Base-by-base conservation (phyloP, 2,329 filamentous ascomycete species). In the Fonsecaea nubica region DNA sequence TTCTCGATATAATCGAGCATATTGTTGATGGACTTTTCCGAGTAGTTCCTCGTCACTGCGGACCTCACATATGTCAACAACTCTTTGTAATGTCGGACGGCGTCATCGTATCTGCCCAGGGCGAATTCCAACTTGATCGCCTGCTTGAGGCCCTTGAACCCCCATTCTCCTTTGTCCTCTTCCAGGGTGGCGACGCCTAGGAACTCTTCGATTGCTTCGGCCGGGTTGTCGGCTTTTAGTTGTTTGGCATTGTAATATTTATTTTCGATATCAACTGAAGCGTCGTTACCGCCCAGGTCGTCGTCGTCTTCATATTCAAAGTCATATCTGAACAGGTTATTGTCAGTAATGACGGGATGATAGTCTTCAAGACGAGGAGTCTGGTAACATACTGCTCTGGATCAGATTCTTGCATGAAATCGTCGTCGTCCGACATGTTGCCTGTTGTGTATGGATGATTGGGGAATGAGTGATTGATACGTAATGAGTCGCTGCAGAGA, bases 231-330 rank as follows among this genome's bases (percentile, higher is more conserved):
- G 52, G 85, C 84, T 83, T 98, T 99, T 77, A 96, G 89, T 81
- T 98, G 94, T 81, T 99, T 99, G 52, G 95, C 95, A 80, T 97
- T 98, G 85, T 98, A 99, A 84, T 99, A 99, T 82, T 97, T 97
- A 84, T 99, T 99, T 79, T 99, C 95, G 77, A 98, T 96, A 72
- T 94, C 93, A 74, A 97, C 91, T 77, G 97, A 92, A 65, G 90
- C 93, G 36, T 87, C 88, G 65, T 97, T 90, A 52, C 96, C 60
- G 50, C 54, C 60, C 15, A 56, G 35, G 35, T 62, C 60, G 15
- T 62, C 60, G 10, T 62, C 60, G 53, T 62, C 60, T 33, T 62
- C 60, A 18, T 62, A 62, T 56, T 62, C 60, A 25, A 62, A 42
- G 18, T 64, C 62, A 38, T 58, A 58, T 54, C 59, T 58, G 42